Percentiles rank a stretch among this genome's conserved stretches.
Conservation (phyloP, 2,329 filamentous ascomycete species). For the Alternaria novae-zelandiae region DNA sequence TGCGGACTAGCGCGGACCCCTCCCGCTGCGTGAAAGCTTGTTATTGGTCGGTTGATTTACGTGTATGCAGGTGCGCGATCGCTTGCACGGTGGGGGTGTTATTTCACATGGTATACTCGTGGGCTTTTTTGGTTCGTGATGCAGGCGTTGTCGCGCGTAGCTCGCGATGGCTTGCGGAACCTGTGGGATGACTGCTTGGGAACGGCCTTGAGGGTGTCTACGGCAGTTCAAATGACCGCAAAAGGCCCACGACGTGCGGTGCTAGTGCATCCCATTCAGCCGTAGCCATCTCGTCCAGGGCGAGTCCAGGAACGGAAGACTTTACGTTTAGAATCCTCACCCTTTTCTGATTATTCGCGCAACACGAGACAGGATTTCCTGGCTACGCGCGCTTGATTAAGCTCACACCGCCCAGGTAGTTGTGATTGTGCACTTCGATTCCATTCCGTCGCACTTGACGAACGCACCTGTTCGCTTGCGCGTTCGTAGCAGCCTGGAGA, state of each 20-base stretch:
- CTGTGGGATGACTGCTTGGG: neutral
- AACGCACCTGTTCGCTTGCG: neutral
- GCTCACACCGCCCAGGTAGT: neutral
- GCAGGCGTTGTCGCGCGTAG: neutral
- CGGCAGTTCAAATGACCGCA: neutral
- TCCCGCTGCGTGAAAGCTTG: neutral
- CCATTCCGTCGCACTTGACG: neutral
- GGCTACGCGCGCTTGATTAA: neutral
- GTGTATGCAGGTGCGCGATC: neutral
- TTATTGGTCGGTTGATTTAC: neutral
- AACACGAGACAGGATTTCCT: neutral
- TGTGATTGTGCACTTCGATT: rapidly evolving
- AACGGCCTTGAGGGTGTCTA: neutral
- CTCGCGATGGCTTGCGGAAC: neutral
- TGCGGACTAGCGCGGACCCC: neutral
- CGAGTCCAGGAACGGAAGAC: neutral
- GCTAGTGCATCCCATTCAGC: neutral
- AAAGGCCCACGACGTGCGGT: neutral
- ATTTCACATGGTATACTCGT: neutral
- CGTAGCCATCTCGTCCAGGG: neutral
- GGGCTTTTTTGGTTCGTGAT: neutral
- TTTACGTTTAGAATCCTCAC: neutral
- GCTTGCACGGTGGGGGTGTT: neutral
- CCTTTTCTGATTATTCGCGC: neutral
- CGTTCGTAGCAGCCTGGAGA: neutral